Percentiles rank a stretch among this genome's conserved stretches.
Evolutionary conservation across 2,329 filamentous ascomycete species (phyloP).

Genomic region (Talaromyces rugulosus): DNA sequence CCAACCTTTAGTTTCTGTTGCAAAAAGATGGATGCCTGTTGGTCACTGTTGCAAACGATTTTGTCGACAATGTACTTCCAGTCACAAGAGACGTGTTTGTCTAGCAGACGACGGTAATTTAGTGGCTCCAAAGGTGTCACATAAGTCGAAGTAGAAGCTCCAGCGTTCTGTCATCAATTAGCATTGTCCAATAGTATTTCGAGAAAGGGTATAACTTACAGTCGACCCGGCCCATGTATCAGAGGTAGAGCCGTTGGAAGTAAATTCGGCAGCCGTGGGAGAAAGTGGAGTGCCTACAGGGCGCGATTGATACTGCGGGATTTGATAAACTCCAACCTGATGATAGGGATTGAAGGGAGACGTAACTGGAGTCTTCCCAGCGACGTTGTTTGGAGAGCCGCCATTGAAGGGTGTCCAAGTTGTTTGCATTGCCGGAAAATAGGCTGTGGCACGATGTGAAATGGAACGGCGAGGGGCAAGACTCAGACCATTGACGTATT

Average conservation of each 20-base stretch:
- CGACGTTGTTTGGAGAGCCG: slow-evolving; percentile 20
- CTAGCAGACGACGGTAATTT: slow-evolving; percentile 91
- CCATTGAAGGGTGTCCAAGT: slow-evolving; percentile 31
- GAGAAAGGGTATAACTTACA: slow-evolving; percentile 44
- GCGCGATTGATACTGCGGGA: slow-evolving; percentile 49
- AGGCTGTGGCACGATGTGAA: slow-evolving; percentile 29
- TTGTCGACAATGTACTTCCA: slow-evolving; percentile 99
- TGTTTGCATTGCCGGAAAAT: slow-evolving; percentile 29
- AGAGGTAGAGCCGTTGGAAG: slow-evolving; percentile 37
- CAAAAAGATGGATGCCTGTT: slow-evolving; percentile 97
- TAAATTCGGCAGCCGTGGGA: slow-evolving; percentile 71
- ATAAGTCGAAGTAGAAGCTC: slow-evolving; percentile 67
- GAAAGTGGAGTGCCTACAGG: slow-evolving; percentile 64
- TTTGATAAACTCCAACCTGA: slow-evolving; percentile 31
- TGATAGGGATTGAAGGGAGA: slow-evolving; percentile 30
- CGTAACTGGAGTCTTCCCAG: slow-evolving; percentile 23
- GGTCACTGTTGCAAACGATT: slow-evolving; percentile 98
- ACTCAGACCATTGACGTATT: slow-evolving; percentile 23
- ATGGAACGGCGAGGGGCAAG: slow-evolving; percentile 25
- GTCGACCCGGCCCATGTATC: slow-evolving; percentile 37
- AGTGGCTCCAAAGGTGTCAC: slow-evolving; percentile 83
- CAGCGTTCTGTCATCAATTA: slow-evolving; percentile 19
- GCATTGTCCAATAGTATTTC: slow-evolving; percentile 13
- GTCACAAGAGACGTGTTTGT: slow-evolving; percentile 94
- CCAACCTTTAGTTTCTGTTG: slow-evolving; percentile 99